phyloP scores from a whole-genome alignment of 148 eudicot genomes.

The Polygonum maritimum region DNA sequence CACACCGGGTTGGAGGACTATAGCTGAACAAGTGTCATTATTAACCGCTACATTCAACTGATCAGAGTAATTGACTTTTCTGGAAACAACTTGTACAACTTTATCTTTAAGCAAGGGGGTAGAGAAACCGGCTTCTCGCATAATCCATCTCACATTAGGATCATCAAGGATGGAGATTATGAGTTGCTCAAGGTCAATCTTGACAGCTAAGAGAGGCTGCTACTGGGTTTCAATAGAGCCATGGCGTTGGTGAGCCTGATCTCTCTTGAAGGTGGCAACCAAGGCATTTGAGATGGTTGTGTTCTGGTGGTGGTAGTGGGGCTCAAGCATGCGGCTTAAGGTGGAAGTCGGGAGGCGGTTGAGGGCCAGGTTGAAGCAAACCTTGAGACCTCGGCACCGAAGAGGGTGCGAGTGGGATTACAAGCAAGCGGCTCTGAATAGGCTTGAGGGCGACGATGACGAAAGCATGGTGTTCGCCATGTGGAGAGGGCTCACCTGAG shows the following conservation, averaged over 20 bases:
- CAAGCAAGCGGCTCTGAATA: conserved; percentile 65
- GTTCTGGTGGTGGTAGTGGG: neutral
- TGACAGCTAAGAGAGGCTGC: conserved; percentile 61
- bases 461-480: conserved; percentile 83
- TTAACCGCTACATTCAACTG: neutral
- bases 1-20: neutral
- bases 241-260: conserved; percentile 80
- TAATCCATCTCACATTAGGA: conserved; percentile 92
- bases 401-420: conserved; percentile 80
- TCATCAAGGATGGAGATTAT: conserved; percentile 82
- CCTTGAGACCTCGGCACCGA: conserved; percentile 80
- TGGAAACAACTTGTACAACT: conserved; percentile 53
- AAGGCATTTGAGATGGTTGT: conserved; percentile 47
- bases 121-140: conserved; percentile 87
- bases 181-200: conserved; percentile 78
- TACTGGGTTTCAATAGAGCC: conserved; percentile 70
- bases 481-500: conserved; percentile 90
- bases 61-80: conserved; percentile 25
- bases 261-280: conserved; percentile 77
- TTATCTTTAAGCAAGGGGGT: conserved; percentile 68
- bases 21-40: neutral
- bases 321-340: conserved; percentile 39
- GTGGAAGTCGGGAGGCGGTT: conserved; percentile 66
- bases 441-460: conserved; percentile 29
- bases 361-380: conserved; percentile 90